A percentile compares a stretch with the other conserved stretches of the same genome.
phyloP scores from a whole-genome alignment of 164 flowering plant species.

The Dillenia turbinata region DNA sequence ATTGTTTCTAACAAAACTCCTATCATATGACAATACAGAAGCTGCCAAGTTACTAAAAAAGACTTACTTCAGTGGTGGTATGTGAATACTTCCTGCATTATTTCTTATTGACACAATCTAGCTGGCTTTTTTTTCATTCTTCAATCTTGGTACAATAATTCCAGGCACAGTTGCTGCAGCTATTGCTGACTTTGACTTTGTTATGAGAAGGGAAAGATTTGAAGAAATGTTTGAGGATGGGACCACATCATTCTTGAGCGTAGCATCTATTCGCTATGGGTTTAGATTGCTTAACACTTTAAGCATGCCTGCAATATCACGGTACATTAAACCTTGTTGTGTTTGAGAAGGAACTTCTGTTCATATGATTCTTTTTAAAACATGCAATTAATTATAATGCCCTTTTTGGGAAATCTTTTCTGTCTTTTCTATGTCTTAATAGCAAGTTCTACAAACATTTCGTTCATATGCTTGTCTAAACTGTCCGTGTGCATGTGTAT shows the following conservation, averaged over 20 bases:
- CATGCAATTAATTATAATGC: too few relatives aligned
- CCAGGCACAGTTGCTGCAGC: conserved; percentile 96
- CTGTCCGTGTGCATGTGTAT: too few relatives aligned
- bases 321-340: conserved; percentile 33
- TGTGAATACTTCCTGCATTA: conserved; percentile 8
- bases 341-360: background rate
- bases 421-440: too few relatives aligned
- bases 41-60: conserved; percentile 70
- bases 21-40: conserved; percentile 39
- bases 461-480: too few relatives aligned
- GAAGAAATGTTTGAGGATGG: conserved; percentile 97
- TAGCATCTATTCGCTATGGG: conserved; percentile 76
- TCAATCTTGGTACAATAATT: background rate
- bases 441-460: too few relatives aligned
- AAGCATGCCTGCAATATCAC: conserved; percentile 46
- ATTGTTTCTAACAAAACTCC: too few relatives aligned
- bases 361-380: too few relatives aligned
- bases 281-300: conserved; percentile 65
- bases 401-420: too few relatives aligned
- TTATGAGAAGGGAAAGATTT: conserved; percentile 61
- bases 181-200: conserved; percentile 85
- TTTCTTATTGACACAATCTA: conserved; percentile 6
- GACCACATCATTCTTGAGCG: conserved; percentile 71
- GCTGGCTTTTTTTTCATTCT: background rate
- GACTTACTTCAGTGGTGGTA: conserved; percentile 97